phyloP scores from a whole-genome alignment of 257 asterid species.

The Penstemon eatonii region DNA sequence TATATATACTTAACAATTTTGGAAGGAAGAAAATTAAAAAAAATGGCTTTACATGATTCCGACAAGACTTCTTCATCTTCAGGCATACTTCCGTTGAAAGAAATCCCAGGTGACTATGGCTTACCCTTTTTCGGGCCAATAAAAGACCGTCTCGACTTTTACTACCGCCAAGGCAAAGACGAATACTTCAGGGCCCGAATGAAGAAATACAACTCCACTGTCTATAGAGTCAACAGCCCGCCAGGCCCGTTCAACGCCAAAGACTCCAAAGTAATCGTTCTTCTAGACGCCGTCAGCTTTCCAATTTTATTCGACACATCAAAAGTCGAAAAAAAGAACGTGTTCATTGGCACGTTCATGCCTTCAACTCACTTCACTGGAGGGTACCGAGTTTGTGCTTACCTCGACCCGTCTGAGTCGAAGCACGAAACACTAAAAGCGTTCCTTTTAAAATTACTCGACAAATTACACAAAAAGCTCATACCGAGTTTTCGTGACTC shows the following conservation, averaged over 20 bases:
- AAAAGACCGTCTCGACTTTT: slow-evolving; percentile 45
- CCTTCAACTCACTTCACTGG: slow-evolving; percentile 40
- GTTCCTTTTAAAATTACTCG: slow-evolving; percentile 5
- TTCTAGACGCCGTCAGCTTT: slow-evolving; percentile 37
- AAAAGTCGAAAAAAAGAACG: slow-evolving; percentile 34
- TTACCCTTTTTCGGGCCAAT: slow-evolving; percentile 48
- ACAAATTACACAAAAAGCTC: slow-evolving; percentile 6
- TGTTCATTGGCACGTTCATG: slow-evolving; percentile 39
- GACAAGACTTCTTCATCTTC: not conserved
- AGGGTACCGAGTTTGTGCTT: slow-evolving; percentile 40
- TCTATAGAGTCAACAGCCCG: slow-evolving; percentile 47
- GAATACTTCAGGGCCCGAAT: slow-evolving; percentile 47
- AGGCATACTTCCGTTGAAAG: slow-evolving; percentile 36
- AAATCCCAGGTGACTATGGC: slow-evolving; percentile 57
- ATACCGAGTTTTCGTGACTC: slow-evolving; percentile 33
- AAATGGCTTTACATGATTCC: slow-evolving; percentile 28
- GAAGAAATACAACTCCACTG: slow-evolving; percentile 48
- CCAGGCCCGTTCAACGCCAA: slow-evolving; percentile 60
- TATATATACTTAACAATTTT: too few species aligned
- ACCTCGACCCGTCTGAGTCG: slow-evolving; percentile 45
- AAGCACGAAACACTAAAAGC: slow-evolving; percentile 32
- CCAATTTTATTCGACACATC: slow-evolving; percentile 35
- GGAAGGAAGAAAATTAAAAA: not conserved
- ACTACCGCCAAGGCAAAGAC: slow-evolving; percentile 45
- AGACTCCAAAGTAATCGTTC: slow-evolving; percentile 38